A percentile compares a stretch with the other conserved stretches of the same genome.
These are phyloP conservation scores for Furculomyces boomerangus DNA, from an alignment of 371 early-diverging fungal genomes.

Conservation along the genomic window DNA sequence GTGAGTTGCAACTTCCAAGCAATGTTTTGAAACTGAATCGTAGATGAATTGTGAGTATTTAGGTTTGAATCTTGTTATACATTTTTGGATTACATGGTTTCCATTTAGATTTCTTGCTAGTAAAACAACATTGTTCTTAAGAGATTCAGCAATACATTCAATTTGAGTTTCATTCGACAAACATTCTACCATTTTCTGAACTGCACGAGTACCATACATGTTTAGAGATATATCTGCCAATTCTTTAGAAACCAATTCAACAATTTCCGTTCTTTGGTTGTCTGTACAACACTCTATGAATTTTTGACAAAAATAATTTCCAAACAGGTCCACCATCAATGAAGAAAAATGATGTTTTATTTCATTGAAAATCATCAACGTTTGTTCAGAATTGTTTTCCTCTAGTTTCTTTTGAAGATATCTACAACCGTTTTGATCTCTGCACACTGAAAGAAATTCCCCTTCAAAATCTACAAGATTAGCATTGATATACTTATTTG, in stretches of 20 bases:
- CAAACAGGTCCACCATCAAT: slow-evolving; percentile 84
- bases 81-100: slow-evolving; percentile 97
- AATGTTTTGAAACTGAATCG: slow-evolving; percentile 69
- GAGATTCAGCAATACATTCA: slow-evolving; percentile 42
- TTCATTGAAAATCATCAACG: slow-evolving; percentile 49
- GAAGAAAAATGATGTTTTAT: slow-evolving; percentile 51
- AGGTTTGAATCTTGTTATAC: slow-evolving; percentile 51
- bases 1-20: slow-evolving; percentile 79
- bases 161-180: slow-evolving; percentile 39
- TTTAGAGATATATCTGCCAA: slow-evolving; percentile 67
- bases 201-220: slow-evolving; percentile 94
- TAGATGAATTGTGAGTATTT: slow-evolving; percentile 73
- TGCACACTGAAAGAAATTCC: slow-evolving; percentile 54
- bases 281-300: slow-evolving; percentile 61
- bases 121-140: slow-evolving; percentile 57
- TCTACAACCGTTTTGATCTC: slow-evolving; percentile 82
- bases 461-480: slow-evolving; percentile 27
- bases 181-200: slow-evolving; percentile 85
- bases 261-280: slow-evolving; percentile 47
- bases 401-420: slow-evolving; percentile 72
- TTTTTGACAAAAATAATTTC: slow-evolving; percentile 83
- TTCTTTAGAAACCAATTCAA: slow-evolving; percentile 48
- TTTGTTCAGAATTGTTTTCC: slow-evolving; percentile 38
- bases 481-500: background rate
- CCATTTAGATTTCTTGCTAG: slow-evolving; percentile 93